These are phyloP conservation scores for Jaltomata sinuosa DNA, from an alignment of 257 asterid genomes.

Conservation along the genomic window DNA sequence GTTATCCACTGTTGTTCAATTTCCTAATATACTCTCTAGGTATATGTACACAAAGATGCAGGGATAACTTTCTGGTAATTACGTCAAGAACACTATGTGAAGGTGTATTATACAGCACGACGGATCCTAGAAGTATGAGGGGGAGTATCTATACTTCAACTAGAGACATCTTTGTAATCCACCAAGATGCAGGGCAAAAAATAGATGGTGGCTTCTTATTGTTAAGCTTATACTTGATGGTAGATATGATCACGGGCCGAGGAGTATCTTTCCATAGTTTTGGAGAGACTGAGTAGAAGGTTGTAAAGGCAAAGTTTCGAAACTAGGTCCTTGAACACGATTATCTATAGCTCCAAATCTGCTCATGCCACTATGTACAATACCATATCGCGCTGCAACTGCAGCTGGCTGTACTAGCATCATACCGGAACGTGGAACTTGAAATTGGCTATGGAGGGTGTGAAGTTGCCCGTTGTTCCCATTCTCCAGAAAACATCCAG, in stretches of 20 bases:
- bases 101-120: constrained; percentile 13
- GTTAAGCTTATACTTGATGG: neutral
- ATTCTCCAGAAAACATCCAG: constrained; percentile 24
- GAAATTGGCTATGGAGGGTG: constrained; percentile 18
- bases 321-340: constrained; percentile 12
- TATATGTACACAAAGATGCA: neutral
- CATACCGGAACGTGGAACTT: constrained; percentile 19
- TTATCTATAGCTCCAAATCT: constrained; percentile 18
- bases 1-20: neutral
- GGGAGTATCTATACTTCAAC: constrained; percentile 2
- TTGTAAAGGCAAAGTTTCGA: constrained; percentile 23
- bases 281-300: constrained; percentile 25
- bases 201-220: constrained; percentile 7
- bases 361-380: constrained; percentile 22
- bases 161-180: constrained; percentile 1
- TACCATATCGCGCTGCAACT: constrained; percentile 24
- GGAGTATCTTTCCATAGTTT: constrained; percentile 29
- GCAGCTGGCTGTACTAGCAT: constrained; percentile 37
- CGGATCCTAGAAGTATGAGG: constrained; percentile 5
- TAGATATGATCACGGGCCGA: constrained; percentile 26
- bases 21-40: neutral
- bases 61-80: neutral
- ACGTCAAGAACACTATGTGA: neutral
- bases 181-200: neutral
- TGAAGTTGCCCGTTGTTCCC: constrained; percentile 27